Evolutionary conservation across 2,329 filamentous ascomycete species (phyloP), one percentile per base, ranked within the genome.

Genomic region (Didymosphaeria variabile): DNA sequence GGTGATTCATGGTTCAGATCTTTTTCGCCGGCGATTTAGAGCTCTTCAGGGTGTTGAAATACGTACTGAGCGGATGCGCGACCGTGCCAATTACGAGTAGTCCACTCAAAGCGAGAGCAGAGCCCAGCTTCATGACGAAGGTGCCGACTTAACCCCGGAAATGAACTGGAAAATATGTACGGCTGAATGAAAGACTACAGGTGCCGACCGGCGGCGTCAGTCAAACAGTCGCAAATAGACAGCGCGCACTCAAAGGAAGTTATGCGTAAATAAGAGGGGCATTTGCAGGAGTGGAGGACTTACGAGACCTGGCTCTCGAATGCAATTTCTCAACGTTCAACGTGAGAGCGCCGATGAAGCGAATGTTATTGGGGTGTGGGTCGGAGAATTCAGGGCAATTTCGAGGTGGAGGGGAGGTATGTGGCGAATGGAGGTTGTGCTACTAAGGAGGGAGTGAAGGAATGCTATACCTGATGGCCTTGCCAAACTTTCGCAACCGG

Each of bases 51-150:
- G 3, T 17, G 8, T 10, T 9, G 9, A n/a, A 40, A 21, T 15
- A 69, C 72, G 65, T 68, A 77, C 76, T 62, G 56, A 75, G 73
- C 23, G 80, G 83, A 65, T 82, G 82, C 46, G 81, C 81, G 61
- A 73, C 74, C 42, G 77, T 78, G 57, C 82, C 72, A 60, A 83
- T 73, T 64, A 82, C 69, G 61, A 85, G 69, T 52, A 78, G 71
- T 54, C 79, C 59, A 38, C 80, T 68, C 49, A 62, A 63, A 63
- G 62, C 69, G 49, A 76, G 59, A 53, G 77, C 73, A 59, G 73
- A 60, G 51, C 74, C 66, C 62, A 74, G 69, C 77, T 82, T 84
- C 84, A 87, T 87, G 64, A 51, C 67, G 64, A 57, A 51, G 13
- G 29, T 44, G 2, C 34, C 46, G n/a, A 54, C 45, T 42, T n/a